phyloP scores from a whole-genome alignment of 2,329 filamentous ascomycete species.

The Fonsecaea multimorphosa region DNA sequence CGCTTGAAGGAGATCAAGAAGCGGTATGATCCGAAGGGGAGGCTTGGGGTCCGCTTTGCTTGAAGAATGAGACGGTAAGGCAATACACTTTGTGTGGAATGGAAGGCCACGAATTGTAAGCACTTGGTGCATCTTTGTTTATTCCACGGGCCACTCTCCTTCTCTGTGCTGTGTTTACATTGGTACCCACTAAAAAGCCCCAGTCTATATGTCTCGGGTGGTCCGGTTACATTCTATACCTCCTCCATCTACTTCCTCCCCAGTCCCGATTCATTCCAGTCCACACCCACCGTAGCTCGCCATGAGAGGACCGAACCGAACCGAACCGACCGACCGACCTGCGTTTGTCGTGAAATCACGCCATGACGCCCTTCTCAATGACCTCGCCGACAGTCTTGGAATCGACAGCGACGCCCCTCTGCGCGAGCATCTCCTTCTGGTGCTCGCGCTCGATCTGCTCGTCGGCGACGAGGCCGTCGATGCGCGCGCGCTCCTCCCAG shows the following conservation, averaged over 20 bases:
- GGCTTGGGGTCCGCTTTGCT: slow-evolving; percentile 5
- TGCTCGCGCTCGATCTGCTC: slow-evolving; percentile 30
- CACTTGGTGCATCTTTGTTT: not conserved
- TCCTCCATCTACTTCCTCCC: not conserved
- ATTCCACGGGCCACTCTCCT: not conserved
- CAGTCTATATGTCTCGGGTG: not conserved
- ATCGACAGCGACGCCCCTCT: slow-evolving; percentile 12
- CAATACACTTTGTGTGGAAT: no score
- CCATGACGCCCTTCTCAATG: slow-evolving; percentile 19
- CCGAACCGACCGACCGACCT: not conserved
- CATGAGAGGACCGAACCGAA: no score
- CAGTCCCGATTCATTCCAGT: not conserved
- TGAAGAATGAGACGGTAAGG: not conserved
- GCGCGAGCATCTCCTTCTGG: slow-evolving; percentile 29
- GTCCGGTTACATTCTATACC: not conserved
- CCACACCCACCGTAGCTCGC: not conserved
- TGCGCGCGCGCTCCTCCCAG: slow-evolving; percentile 28
- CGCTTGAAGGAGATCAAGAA: slow-evolving; percentile 5
- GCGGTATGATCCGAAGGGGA: slow-evolving; percentile 10
- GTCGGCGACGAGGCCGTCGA: slow-evolving; percentile 29
- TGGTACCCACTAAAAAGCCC: not conserved
- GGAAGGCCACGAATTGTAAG: no score
- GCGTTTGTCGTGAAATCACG: not conserved
- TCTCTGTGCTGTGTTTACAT: not conserved
- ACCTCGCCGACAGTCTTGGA: slow-evolving; percentile 17